Percentiles rank a stretch among this genome's conserved stretches.
Evolutionary conservation across 768 basidiomycete genomes (phyloP).

Genomic region (Chiua virens): DNA sequence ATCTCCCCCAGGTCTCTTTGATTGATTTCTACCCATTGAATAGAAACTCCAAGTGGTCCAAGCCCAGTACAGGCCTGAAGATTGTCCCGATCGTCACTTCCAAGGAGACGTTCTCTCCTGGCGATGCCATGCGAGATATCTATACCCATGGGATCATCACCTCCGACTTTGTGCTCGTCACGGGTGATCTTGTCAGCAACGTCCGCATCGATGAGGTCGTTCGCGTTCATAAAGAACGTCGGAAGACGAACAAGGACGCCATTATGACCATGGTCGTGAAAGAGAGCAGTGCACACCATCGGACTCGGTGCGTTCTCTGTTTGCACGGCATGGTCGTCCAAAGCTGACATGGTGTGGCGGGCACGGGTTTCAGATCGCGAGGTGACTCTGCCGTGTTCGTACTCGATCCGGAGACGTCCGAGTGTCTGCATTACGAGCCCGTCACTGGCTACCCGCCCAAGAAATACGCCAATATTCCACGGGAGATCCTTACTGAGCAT

Average conservation of each 20-base stretch:
- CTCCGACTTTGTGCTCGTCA: slow-evolving; percentile 87
- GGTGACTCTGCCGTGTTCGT: slow-evolving; percentile 80
- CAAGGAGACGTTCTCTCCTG: slow-evolving; percentile 83
- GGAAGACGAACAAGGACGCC: slow-evolving; percentile 85
- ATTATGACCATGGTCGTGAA: slow-evolving; percentile 97
- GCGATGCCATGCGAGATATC: slow-evolving; percentile 92
- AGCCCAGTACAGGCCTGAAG: slow-evolving; percentile 73
- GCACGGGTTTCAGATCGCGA: slow-evolving; percentile 46
- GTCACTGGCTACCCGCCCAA: slow-evolving; percentile 68
- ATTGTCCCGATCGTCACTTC: slow-evolving; percentile 85
- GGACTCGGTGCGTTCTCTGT: slow-evolving; percentile 59
- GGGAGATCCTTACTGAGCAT: slow-evolving; percentile 69
- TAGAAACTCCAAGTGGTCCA: slow-evolving; percentile 86
- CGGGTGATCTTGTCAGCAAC: slow-evolving; percentile 92
- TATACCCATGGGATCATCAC: slow-evolving; percentile 90
- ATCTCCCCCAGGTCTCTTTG: slow-evolving; percentile 8
- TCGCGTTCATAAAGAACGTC: slow-evolving; percentile 81
- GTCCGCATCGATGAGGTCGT: slow-evolving; percentile 89
- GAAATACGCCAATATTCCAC: slow-evolving; percentile 64
- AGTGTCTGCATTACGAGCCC: slow-evolving; percentile 85
- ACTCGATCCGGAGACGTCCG: slow-evolving; percentile 69
- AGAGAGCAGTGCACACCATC: slow-evolving; percentile 67
- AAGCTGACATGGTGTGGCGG: neutral
- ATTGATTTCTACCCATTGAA: neutral
- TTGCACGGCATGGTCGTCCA: neutral